A percentile compares a stretch with the other conserved stretches of the same genome.
Conservation (phyloP, 345 rosid genomes). For the Pugionium cornutum region DNA sequence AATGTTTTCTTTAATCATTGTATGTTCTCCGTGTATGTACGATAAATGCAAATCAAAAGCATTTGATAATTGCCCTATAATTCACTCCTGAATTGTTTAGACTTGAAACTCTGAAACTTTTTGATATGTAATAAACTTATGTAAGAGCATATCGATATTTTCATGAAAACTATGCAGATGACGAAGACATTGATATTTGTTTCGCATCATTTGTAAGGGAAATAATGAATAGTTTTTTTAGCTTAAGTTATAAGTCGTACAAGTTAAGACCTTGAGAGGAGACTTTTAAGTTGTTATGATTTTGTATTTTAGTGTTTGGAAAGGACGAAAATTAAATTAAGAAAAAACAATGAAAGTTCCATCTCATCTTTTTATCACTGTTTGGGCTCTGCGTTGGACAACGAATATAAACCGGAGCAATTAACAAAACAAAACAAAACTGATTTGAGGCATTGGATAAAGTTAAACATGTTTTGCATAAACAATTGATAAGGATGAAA, state of each 20-base stretch:
- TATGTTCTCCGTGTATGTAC: too few species aligned
- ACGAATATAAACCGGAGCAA: neutral
- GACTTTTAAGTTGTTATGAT: conserved; percentile 1
- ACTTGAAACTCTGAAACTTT: too few species aligned
- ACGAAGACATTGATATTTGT: too few species aligned
- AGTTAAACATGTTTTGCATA: neutral
- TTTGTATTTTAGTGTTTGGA: neutral
- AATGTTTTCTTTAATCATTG: too few species aligned
- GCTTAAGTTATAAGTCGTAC: neutral
- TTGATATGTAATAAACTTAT: too few species aligned
- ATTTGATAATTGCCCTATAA: too few species aligned
- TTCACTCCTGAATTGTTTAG: too few species aligned
- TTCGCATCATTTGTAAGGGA: too few species aligned
- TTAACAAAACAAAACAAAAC: neutral
- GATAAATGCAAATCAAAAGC: too few species aligned
- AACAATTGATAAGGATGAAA: neutral
- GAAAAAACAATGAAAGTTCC: neutral
- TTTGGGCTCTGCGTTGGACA: conserved; percentile 6
- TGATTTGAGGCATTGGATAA: neutral
- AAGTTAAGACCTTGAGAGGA: neutral
- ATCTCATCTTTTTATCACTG: conserved; percentile 2
- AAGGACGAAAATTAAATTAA: neutral
- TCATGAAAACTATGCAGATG: too few species aligned
- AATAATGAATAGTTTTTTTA: neutral
- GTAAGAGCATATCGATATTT: too few species aligned